Evolutionary conservation across 1,284 basidiomycete species (phyloP), one percentile per base, ranked within the genome.

Genomic region (Neonothopanus nambi): DNA sequence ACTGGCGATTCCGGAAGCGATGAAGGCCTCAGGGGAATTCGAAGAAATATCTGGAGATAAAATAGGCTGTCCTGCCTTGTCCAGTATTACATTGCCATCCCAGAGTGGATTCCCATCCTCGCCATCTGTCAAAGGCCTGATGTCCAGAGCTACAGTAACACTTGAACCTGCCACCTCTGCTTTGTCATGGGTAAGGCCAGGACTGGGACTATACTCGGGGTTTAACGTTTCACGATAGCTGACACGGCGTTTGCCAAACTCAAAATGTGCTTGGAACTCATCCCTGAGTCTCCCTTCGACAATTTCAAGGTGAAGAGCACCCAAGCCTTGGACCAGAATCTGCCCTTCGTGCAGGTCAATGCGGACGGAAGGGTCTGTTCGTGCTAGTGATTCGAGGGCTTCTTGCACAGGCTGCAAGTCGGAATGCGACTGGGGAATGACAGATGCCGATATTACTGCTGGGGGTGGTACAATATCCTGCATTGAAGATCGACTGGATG

Each of bases 291-390:
- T 78, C 35, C 85, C 83, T 68, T 92, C 89, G 1, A 93, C 80
- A 54, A 95, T 94, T 67, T 95, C 93, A 6, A 95, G 79, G 66
- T 95, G 92, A 24, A 95, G 77, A 36, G 89, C 84, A 12, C 92
- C 92, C 52, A 95, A 81, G 3, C 92, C 92, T 60, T 93, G 89
- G 2, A 93, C 78, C 35, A 95, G 78, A 35, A 91, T 76, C 63
- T 95, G 92, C 0, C 91, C 91, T 57, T 94, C 91, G 51, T 89
- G 84, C 8, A 75, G 73, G 55, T 92, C 90, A 20, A 88, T 74
- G 5, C 90, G 85, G 26, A 94, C 80, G 1, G 89, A 93, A 12
- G 92, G 92, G 63, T 95, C 92, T 1, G 93, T 95, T 8, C 92
- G 86, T n/a, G 85, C 76, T 21, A 95, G 76, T 6, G 89, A 76